Evolutionary conservation across 805 yeast species (phyloP), one percentile per base, ranked within the genome.

Genomic region (Candida suzukii): DNA sequence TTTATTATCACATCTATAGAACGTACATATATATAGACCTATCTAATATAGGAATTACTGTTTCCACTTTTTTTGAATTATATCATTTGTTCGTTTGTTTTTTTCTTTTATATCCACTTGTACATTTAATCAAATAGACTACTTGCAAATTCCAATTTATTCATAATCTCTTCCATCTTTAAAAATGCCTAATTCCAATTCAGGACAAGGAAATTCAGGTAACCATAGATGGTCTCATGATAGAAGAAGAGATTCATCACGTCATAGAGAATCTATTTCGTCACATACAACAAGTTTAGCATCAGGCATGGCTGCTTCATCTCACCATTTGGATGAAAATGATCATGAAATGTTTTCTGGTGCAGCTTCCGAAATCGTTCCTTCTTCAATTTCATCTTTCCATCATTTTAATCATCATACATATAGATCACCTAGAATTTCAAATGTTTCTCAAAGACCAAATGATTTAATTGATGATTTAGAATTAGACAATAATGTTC

Each of bases 281-380:
- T 59, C 64, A 1, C 39, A 34, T 31, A 53, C 47, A 9, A 38
- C 45, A 24, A 39, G 29, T 44, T 50, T 12, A 10, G 42, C 31
- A 13, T 30, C 27, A 31, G 26, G 40, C 3, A 25, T 35, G 5
- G 21, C 28, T 19, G 4, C 16, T 14, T n/a, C n/a, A n/a, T 17
- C 46, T 14, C 46, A 43, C 13, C 57, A 54, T 42, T 49, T 61
- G 21, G 85, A 81, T 41, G 86, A 77, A 38, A 82, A 82, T 56
- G 76, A 66, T 51, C 70, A 76, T 17, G 95, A 84, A 57, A 77
- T 82, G 66, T 84, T 73, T 57, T 78, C 86, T 3, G 95, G 95
- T 40, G 90, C 84, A 1, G 83, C 84, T 1, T 74, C 84, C 2
- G 87, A 81, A 48, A 74, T 78, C 36, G 76, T 84, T 35, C 95